Evolutionary conservation across 1,139 yeast species (phyloP).

Genomic region (Zygosaccharomyces sapae): DNA sequence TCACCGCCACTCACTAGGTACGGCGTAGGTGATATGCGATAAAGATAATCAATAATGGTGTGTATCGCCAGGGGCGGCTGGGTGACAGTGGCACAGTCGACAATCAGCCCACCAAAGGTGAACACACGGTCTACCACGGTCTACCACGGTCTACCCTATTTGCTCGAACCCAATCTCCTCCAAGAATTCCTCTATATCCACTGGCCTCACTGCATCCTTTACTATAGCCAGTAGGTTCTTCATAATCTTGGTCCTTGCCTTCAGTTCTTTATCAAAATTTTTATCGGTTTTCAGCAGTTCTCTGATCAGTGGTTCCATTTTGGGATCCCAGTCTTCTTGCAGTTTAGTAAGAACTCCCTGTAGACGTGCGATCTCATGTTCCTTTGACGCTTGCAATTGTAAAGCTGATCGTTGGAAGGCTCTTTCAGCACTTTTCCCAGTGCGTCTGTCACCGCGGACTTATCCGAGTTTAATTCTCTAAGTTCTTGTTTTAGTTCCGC

Average conservation of each 20-base stretch:
- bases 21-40: constrained; percentile 9
- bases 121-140: neutral
- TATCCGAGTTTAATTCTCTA: constrained; percentile 23
- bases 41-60: no score
- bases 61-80: no score
- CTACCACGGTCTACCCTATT: neutral
- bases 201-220: constrained; percentile 25
- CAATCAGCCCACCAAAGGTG: neutral
- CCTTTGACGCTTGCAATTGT: constrained; percentile 10
- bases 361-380: constrained; percentile 11
- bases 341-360: constrained; percentile 12
- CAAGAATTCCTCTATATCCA: constrained; percentile 25
- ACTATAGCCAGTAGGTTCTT: constrained; percentile 18
- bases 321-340: constrained; percentile 20
- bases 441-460: constrained; percentile 12
- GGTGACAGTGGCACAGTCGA: neutral
- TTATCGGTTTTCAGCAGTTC: constrained; percentile 13
- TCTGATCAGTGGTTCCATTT: constrained; percentile 14
- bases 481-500: constrained; percentile 23
- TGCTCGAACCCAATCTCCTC: constrained; percentile 26
- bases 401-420: constrained; percentile 23
- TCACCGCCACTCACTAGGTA: constrained; percentile 7
- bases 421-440: constrained; percentile 15
- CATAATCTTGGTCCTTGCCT: constrained; percentile 16
- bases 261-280: constrained; percentile 19